Evolutionary conservation across 2,329 filamentous ascomycete genomes (phyloP).

Genomic region (Neofusicoccum sp.): DNA sequence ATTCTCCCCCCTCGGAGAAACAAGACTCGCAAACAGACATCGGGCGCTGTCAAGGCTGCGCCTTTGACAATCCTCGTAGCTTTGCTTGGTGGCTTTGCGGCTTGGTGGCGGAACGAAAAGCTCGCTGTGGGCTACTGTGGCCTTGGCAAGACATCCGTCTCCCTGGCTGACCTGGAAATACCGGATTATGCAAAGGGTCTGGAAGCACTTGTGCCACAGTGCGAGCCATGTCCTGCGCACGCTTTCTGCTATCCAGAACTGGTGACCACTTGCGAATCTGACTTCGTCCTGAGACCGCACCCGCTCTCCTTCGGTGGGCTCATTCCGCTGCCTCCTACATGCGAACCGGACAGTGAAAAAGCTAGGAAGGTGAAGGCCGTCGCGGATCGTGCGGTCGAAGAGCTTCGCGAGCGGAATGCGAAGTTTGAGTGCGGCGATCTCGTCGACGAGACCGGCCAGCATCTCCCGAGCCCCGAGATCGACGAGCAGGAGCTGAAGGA

Average conservation of each 20-base stretch:
- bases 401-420: constrained; percentile 79
- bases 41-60: constrained; percentile 59
- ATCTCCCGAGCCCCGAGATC: constrained; percentile 63
- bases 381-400: constrained; percentile 82
- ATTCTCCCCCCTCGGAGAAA: constrained; percentile 43
- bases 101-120: constrained; percentile 93
- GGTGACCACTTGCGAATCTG: constrained; percentile 75
- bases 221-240: constrained; percentile 86
- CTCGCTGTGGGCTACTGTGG: constrained; percentile 94
- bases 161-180: constrained; percentile 58
- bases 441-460: constrained; percentile 59
- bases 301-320: constrained; percentile 78
- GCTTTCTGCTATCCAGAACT: constrained; percentile 83
- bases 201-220: constrained; percentile 70
- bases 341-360: constrained; percentile 93
- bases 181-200: constrained; percentile 62
- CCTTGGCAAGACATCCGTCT: constrained; percentile 62
- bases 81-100: constrained; percentile 68
- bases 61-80: constrained; percentile 70
- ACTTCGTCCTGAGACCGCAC: constrained; percentile 82
- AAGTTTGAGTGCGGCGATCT: constrained; percentile 86
- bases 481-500: constrained; percentile 71
- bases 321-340: constrained; percentile 82
- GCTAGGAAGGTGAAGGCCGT: constrained; percentile 82
- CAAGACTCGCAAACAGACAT: constrained; percentile 42